Evolutionary conservation across 106 monocot genomes (phyloP).

Genomic region (Platanthera guangdongensis): DNA sequence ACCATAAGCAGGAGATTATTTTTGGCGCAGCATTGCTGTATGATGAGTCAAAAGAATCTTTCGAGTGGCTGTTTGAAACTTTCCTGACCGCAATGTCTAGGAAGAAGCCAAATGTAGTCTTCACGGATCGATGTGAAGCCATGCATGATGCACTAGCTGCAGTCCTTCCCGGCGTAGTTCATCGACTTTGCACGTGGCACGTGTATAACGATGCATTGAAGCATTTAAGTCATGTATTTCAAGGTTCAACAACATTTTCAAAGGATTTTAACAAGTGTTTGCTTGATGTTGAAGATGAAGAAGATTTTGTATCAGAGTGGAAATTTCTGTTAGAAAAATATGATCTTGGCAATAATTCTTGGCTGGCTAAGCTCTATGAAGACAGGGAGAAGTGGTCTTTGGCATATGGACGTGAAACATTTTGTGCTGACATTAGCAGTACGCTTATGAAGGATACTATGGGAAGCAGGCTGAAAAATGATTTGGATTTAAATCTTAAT

Average conservation of each 20-base stretch:
- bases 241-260: conserved; percentile 23
- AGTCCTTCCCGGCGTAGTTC: conserved; percentile 19
- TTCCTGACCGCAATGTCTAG: conserved; percentile 23
- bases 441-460: conserved; percentile 14
- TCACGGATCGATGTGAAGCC: conserved; percentile 14
- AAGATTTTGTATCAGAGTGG: conserved; percentile 22
- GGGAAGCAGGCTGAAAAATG: conserved; percentile 4
- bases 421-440: conserved; percentile 25
- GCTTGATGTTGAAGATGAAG: conserved; percentile 28
- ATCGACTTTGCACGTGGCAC: conserved; percentile 31
- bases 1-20: conserved; percentile 29
- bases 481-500: conserved; percentile 10
- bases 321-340: conserved; percentile 22
- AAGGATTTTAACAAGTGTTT: conserved; percentile 21
- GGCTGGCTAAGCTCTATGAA: conserved; percentile 20
- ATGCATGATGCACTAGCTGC: conserved; percentile 20
- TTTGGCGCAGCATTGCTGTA: conserved; percentile 34
- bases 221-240: conserved; percentile 23
- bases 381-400: conserved; percentile 32
- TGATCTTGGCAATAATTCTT: conserved; percentile 19
- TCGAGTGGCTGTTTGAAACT: conserved; percentile 34
- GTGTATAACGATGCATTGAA: conserved; percentile 25
- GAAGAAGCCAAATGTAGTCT: conserved; percentile 18
- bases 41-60: conserved; percentile 24
- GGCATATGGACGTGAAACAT: conserved; percentile 22